Evolutionary conservation across 2,329 filamentous ascomycete genomes (phyloP).

Genomic region (Fusarium bactridioides): DNA sequence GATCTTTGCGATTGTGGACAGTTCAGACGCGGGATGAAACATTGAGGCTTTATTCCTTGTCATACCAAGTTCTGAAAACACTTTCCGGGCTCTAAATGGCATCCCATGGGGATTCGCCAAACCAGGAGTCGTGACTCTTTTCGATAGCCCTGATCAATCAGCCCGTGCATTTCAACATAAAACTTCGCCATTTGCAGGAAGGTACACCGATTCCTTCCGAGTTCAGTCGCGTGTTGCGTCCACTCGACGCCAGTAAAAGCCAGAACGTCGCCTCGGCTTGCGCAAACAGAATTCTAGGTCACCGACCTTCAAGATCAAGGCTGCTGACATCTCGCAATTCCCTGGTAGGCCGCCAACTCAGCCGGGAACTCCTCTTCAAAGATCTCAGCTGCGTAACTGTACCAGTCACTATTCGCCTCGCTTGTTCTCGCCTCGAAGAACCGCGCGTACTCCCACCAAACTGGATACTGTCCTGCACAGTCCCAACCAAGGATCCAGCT

Average conservation of each 20-base stretch:
- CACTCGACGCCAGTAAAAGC: no score
- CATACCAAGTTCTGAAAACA: accelerated
- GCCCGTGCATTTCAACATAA: neutral
- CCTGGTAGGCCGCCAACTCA: slow-evolving; percentile 45
- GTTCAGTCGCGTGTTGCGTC: no score
- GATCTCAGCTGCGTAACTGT: slow-evolving; percentile 42
- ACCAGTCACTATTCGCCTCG: slow-evolving; percentile 43
- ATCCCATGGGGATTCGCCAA: neutral
- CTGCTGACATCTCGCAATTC: slow-evolving; percentile 41
- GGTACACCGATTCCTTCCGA: neutral
- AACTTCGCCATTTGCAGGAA: neutral
- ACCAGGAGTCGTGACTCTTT: neutral
- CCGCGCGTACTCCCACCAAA: slow-evolving; percentile 48
- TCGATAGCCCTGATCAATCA: neutral
- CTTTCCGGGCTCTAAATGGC: no score
- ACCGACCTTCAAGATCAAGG: slow-evolving; percentile 4
- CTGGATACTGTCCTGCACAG: slow-evolving; percentile 44
- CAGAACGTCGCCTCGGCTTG: neutral
- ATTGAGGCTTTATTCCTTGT: neutral
- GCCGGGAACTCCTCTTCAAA: slow-evolving; percentile 35
- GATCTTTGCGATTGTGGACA: neutral
- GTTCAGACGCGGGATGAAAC: neutral
- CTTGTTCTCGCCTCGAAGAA: slow-evolving; percentile 46
- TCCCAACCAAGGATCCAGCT: slow-evolving; percentile 44
- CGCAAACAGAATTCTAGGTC: neutral